These are phyloP conservation scores for Tolypocladium inflatum DNA, from an alignment of 2,329 filamentous ascomycete species.

Conservation along the genomic window DNA sequence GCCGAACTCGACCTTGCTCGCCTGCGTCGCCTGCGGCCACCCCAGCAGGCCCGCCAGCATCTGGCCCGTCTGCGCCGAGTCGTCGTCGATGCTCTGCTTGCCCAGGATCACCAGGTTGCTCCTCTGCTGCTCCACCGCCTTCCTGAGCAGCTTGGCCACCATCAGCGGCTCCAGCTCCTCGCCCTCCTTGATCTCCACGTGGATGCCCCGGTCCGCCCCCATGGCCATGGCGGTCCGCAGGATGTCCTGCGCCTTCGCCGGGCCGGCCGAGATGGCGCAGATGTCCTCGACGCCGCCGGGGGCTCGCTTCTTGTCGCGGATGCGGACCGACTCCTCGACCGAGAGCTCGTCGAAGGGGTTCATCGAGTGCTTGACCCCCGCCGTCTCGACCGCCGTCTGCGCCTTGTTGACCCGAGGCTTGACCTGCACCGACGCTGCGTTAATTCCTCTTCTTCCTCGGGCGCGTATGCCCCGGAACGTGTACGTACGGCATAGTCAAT, in stretches of 20 bases:
- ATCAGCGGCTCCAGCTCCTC: constrained; percentile 76
- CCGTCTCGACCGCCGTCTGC: constrained; percentile 81
- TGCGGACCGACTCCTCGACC: constrained; percentile 88
- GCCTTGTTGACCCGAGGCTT: constrained; percentile 62
- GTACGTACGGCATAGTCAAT: constrained; percentile 72
- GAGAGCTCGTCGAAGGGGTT: constrained; percentile 99
- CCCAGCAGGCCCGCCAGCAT: constrained; percentile 90
- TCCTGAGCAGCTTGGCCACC: constrained; percentile 83
- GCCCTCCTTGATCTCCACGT: constrained; percentile 70
- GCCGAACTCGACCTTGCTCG: constrained; percentile 70
- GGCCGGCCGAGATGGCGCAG: constrained; percentile 79
- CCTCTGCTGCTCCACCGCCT: constrained; percentile 73
- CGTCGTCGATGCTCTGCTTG: constrained; percentile 98
- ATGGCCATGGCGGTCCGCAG: constrained; percentile 97
- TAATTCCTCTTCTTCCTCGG: constrained; percentile 6
- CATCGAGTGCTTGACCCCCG: constrained; percentile 93
- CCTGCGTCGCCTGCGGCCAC: constrained; percentile 94
- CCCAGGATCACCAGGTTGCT: constrained; percentile 89
- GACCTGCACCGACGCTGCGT: constrained; percentile 35
- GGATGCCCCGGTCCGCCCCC: constrained; percentile 87
- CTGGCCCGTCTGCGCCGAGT: constrained; percentile 90
- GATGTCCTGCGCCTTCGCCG: constrained; percentile 77
- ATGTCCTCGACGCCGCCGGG: constrained; percentile 80
- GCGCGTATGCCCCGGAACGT: background rate
- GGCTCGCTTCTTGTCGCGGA: constrained; percentile 75